A percentile compares a stretch with the other conserved stretches of the same genome.
Conservation (phyloP, 768 basidiomycete species). For the Kwoniella sp. region DNA sequence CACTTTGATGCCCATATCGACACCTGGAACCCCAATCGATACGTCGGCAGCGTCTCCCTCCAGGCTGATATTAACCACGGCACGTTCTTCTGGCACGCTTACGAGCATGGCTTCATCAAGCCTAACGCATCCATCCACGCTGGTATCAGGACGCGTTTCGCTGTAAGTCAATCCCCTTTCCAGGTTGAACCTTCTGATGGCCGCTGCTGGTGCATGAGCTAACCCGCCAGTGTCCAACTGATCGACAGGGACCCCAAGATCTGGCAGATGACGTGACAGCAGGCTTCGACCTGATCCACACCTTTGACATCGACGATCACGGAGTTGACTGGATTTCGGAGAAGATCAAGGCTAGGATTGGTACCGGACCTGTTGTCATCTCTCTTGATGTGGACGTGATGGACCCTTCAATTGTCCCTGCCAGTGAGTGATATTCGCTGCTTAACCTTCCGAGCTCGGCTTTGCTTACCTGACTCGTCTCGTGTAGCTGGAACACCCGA, state of each 20-base stretch:
- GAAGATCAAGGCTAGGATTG: conserved; percentile 72
- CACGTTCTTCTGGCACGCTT: conserved; percentile 80
- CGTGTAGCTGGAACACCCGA: conserved; percentile 43
- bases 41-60: conserved; percentile 64
- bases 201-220: too few species aligned
- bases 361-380: conserved; percentile 74
- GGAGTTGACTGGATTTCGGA: conserved; percentile 71
- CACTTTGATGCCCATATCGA: conserved; percentile 87
- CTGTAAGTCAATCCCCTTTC: conserved; percentile 59
- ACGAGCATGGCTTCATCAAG: conserved; percentile 73
- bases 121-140: conserved; percentile 74
- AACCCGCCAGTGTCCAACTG: too few species aligned
- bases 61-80: conserved; percentile 69
- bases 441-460: background rate
- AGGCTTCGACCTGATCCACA: conserved; percentile 77
- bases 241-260: conserved; percentile 70
- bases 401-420: conserved; percentile 49
- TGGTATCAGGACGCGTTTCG: conserved; percentile 78
- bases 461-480: background rate
- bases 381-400: conserved; percentile 53
- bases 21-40: conserved; percentile 62
- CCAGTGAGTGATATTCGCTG: conserved; percentile 35
- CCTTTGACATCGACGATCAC: conserved; percentile 80
- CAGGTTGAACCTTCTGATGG: too few species aligned
- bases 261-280: conserved; percentile 70